Percentiles rank a stretch among this genome's conserved stretches.
Conservation (phyloP, 2,329 filamentous ascomycete species). For the Coniochaeta prunicola region DNA sequence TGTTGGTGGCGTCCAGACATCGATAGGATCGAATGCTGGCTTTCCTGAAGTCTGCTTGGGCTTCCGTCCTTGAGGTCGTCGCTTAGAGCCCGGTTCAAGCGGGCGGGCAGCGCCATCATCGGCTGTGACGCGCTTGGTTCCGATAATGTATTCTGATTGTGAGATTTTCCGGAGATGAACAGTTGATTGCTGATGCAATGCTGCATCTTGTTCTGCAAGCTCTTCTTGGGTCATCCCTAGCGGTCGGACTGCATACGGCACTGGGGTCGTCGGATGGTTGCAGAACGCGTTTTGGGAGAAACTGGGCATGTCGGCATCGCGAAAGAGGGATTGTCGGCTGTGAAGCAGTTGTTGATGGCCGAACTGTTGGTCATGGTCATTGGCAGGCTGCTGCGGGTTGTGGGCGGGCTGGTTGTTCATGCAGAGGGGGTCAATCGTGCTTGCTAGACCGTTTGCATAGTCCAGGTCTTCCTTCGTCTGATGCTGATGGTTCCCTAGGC, state of each 20-base stretch:
- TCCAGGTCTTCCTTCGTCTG: background rate
- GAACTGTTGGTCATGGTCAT: background rate
- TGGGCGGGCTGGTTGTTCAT: background rate
- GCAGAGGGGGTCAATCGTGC: background rate
- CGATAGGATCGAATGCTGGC: background rate
- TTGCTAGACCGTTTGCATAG: background rate
- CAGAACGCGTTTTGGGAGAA: background rate
- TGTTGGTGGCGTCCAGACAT: background rate
- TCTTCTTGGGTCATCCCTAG: background rate
- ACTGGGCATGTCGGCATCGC: background rate
- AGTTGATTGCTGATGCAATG: background rate
- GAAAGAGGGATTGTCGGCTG: background rate
- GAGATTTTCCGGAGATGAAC: background rate
- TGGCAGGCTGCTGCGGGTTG: background rate
- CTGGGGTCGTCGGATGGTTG: background rate
- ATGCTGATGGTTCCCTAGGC: background rate
- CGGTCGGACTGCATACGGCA: background rate
- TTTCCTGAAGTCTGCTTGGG: background rate
- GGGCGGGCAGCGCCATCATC: background rate
- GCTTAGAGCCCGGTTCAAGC: background rate
- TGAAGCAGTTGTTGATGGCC: background rate
- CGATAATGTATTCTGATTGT: background rate
- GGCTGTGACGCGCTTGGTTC: background rate
- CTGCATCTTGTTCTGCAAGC: background rate
- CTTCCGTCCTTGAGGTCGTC: background rate